A percentile compares a stretch with the other conserved stretches of the same genome.
These are phyloP conservation scores for Elaphomyces granulatus DNA, from an alignment of 495 filamentous ascomycete genomes.

Conservation along the genomic window DNA sequence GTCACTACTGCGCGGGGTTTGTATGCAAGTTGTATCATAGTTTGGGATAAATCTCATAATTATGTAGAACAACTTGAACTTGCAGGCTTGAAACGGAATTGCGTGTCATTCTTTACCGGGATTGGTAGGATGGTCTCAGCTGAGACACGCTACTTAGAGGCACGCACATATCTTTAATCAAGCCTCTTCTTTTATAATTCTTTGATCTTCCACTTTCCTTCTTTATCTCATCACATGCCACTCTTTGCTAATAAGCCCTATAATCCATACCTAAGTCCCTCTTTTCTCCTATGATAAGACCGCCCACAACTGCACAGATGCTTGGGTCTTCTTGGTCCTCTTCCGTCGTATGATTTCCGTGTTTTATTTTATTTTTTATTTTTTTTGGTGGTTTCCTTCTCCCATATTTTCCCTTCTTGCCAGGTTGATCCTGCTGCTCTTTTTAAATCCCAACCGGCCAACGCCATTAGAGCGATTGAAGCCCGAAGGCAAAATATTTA, in stretches of 20 bases:
- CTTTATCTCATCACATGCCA: not conserved
- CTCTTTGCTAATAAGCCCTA: not conserved
- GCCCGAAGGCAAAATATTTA: not conserved
- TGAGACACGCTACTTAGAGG: no score
- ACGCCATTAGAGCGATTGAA: not conserved
- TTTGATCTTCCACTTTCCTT: not conserved
- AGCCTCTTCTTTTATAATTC: not conserved
- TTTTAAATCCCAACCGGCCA: not conserved
- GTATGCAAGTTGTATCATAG: no score
- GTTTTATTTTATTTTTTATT: slow-evolving; percentile 1
- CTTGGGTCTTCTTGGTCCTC: no score
- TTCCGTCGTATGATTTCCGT: no score
- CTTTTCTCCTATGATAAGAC: not conserved
- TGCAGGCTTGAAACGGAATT: no score
- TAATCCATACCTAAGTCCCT: not conserved
- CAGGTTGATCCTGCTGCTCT: slow-evolving; percentile 18
- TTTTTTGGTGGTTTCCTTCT: slow-evolving; percentile 1
- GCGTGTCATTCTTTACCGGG: no score
- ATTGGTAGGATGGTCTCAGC: no score
- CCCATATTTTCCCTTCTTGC: slow-evolving; percentile 2
- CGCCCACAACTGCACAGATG: no score
- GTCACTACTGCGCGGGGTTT: no score
- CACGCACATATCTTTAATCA: not conserved
- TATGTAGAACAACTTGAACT: no score
- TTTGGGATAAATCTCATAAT: no score